Evolutionary conservation across 2,329 filamentous ascomycete species (phyloP).

Genomic region (Trematosphaeria pertusa): DNA sequence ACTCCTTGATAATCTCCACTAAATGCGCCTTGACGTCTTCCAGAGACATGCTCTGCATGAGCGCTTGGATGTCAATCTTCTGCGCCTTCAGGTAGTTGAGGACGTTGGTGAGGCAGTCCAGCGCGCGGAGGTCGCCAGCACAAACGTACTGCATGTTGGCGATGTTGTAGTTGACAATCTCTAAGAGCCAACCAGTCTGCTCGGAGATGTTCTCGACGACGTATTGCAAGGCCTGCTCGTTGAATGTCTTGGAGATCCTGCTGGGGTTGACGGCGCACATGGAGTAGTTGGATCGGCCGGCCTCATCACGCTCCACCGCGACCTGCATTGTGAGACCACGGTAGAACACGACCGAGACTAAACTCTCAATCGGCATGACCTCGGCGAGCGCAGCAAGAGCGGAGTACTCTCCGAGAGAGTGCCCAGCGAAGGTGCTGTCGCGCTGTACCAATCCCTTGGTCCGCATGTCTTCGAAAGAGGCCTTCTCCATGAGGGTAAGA

Average conservation of each 20-base stretch:
- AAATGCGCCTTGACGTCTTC: constrained; percentile 92
- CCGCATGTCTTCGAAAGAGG: constrained; percentile 98
- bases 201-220: constrained; percentile 95
- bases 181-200: constrained; percentile 91
- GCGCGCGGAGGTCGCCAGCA: constrained; percentile 70
- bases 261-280: constrained; percentile 99
- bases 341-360: constrained; percentile 99
- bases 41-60: constrained; percentile 84
- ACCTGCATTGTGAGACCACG: constrained; percentile 99
- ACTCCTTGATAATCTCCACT: constrained; percentile 87
- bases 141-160: constrained; percentile 75
- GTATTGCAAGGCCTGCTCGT: constrained; percentile 95
- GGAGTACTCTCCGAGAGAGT: constrained; percentile 98
- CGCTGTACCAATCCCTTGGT: constrained; percentile 93
- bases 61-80: constrained; percentile 94
- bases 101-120: constrained; percentile 75
- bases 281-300: constrained; percentile 94
- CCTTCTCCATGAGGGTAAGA: constrained; percentile 98
- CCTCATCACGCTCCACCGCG: constrained; percentile 92
- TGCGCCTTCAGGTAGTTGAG: constrained; percentile 96
- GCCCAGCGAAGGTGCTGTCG: constrained; percentile 96
- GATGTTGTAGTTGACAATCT: constrained; percentile 96
- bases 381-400: constrained; percentile 94
- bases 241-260: constrained; percentile 98
- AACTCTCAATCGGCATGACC: constrained; percentile 98